Percentiles rank a stretch among this genome's conserved stretches.
These are phyloP conservation scores for Sordaria brevicollis DNA, from an alignment of 495 filamentous ascomycete species.

Conservation along the genomic window DNA sequence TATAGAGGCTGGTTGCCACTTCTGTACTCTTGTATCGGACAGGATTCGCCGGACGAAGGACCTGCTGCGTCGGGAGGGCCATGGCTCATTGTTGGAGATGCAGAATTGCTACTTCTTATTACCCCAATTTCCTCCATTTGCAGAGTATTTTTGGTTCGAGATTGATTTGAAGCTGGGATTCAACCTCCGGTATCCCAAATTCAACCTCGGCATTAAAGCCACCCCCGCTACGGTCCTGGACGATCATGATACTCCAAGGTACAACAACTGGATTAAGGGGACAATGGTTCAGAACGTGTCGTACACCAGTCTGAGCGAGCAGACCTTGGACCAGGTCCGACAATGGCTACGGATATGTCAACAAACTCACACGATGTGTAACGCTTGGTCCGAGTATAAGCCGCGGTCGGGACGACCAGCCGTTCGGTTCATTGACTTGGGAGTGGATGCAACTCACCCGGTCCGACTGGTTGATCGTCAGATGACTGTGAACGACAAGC, in stretches of 20 bases:
- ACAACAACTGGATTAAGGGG: neutral
- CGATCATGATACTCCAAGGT: neutral
- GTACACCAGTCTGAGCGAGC: neutral
- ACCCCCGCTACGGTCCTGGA: neutral
- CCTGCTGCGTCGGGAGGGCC: neutral
- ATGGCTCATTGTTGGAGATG: neutral
- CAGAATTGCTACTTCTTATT: neutral
- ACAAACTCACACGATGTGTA: neutral
- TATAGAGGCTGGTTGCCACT: neutral
- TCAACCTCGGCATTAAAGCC: neutral
- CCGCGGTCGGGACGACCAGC: neutral
- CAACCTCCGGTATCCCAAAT: accelerated
- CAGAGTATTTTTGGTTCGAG: too few species aligned
- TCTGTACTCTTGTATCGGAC: neutral
- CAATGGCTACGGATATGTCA: neutral
- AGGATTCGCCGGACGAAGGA: neutral
- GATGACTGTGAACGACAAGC: neutral
- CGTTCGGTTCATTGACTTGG: neutral
- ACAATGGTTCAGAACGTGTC: neutral
- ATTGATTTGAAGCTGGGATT: neutral
- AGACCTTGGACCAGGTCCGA: neutral
- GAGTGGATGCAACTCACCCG: neutral
- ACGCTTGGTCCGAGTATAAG: neutral
- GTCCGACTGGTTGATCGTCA: neutral
- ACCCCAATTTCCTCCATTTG: too few species aligned